Conservation (phyloP, 148 eudicot genomes). For the Agrostemma githago region DNA sequence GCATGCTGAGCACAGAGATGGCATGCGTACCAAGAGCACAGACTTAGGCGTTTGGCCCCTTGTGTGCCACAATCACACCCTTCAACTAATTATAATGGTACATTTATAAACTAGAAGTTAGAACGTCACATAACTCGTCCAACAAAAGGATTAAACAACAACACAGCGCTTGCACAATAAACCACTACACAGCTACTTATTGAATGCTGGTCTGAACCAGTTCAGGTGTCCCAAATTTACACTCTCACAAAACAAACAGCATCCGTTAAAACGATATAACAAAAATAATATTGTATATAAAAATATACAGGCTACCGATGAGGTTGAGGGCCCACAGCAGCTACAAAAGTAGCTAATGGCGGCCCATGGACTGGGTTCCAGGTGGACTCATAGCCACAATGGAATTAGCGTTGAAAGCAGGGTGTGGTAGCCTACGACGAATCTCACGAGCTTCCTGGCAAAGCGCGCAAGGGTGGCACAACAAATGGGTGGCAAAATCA, state of each 20-base stretch:
- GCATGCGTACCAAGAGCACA: too few species aligned
- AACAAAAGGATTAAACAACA: neutral
- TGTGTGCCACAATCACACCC: too few species aligned
- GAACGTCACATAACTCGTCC: neutral
- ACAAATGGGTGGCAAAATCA: constrained; percentile 67
- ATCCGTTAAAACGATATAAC: neutral
- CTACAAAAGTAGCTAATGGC: constrained; percentile 20
- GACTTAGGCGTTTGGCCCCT: too few species aligned
- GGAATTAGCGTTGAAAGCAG: constrained; percentile 61
- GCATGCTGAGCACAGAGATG: too few species aligned
- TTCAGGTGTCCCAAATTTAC: neutral
- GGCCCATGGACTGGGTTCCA: constrained; percentile 69
- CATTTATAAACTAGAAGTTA: neutral
- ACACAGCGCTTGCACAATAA: constrained; percentile 7
- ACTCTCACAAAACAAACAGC: neutral
- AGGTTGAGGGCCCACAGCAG: neutral
- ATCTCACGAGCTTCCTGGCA: constrained; percentile 96
- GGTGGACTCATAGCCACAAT: constrained; percentile 68
- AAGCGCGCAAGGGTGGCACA: constrained; percentile 82
- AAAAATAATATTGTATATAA: neutral
- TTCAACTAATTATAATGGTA: neutral
- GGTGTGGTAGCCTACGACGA: constrained; percentile 90
- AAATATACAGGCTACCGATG: neutral
- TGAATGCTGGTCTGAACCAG: neutral
- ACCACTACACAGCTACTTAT: constrained; percentile 2